These are phyloP conservation scores for Elasticomyces elasticus DNA, from an alignment of 495 filamentous ascomycete genomes.

Conservation along the genomic window DNA sequence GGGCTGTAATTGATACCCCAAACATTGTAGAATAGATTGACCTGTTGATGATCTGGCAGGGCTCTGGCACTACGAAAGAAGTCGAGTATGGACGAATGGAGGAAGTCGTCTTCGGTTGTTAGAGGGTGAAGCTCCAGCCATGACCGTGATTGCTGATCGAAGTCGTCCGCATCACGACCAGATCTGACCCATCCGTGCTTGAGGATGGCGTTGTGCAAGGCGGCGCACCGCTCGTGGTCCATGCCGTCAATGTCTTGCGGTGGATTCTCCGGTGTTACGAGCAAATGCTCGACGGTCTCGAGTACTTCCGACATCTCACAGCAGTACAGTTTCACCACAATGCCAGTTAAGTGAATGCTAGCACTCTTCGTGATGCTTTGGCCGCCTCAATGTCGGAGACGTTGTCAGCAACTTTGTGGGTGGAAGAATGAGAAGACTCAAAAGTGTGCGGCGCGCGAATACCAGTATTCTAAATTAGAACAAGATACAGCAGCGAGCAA, in stretches of 20 bases:
- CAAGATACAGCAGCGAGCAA: no score
- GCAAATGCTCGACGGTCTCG: not conserved
- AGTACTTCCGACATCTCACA: no score
- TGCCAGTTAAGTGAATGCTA: no score
- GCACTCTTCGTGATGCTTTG: no score
- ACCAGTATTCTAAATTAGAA: no score
- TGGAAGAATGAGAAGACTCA: no score
- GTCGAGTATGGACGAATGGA: not conserved
- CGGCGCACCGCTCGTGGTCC: constrained; percentile 1
- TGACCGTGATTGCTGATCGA: not conserved
- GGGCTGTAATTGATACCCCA: not conserved
- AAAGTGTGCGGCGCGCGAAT: no score
- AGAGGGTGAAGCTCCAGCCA: not conserved
- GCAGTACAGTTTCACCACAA: no score
- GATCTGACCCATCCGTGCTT: constrained; percentile 3
- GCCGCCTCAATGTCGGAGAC: no score
- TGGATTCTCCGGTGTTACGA: not conserved
- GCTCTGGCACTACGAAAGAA: not conserved
- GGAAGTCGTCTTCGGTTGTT: not conserved
- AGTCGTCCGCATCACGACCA: not conserved
- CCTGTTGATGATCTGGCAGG: not conserved
- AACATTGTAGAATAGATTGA: not conserved
- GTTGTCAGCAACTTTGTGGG: no score
- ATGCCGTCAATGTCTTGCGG: constrained; percentile 1
- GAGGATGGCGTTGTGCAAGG: constrained; percentile 4